Conservation (phyloP, 163 green algal genomes). For the Scenedesmus sp. region DNA sequence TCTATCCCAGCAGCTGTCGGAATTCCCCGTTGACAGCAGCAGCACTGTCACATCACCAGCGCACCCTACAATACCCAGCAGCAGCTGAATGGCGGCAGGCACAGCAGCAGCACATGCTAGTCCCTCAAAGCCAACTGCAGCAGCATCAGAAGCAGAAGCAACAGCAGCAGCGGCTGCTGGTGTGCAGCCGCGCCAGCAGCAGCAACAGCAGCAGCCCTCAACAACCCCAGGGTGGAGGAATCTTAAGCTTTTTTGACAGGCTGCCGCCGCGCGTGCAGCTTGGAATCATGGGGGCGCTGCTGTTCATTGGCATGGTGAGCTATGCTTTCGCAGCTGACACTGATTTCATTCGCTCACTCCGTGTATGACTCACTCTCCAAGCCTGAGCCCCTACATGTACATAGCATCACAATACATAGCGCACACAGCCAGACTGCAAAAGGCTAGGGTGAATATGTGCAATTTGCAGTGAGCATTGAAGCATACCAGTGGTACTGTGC, state of each 20-base stretch:
- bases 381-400: no score
- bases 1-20: background rate
- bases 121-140: background rate
- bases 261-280: slow-evolving; percentile 24
- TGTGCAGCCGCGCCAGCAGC: slow-evolving; percentile 9
- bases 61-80: background rate
- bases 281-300: slow-evolving; percentile 5
- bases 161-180: background rate
- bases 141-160: background rate
- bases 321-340: no score
- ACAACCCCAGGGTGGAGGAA: background rate
- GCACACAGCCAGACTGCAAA: no score
- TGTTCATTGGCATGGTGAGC: slow-evolving; percentile 38
- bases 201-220: slow-evolving; percentile 29
- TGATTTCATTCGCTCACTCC: no score
- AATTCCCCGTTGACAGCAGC: background rate
- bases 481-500: no score
- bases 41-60: background rate
- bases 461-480: no score
- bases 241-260: slow-evolving; percentile 17
- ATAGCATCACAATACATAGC: background rate
- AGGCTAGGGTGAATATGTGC: no score
- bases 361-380: no score
- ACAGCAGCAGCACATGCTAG: background rate
- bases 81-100: background rate